Evolutionary conservation across 2,329 filamentous ascomycete genomes (phyloP).

Genomic region (Aspergillus fumigatiaffinis): DNA sequence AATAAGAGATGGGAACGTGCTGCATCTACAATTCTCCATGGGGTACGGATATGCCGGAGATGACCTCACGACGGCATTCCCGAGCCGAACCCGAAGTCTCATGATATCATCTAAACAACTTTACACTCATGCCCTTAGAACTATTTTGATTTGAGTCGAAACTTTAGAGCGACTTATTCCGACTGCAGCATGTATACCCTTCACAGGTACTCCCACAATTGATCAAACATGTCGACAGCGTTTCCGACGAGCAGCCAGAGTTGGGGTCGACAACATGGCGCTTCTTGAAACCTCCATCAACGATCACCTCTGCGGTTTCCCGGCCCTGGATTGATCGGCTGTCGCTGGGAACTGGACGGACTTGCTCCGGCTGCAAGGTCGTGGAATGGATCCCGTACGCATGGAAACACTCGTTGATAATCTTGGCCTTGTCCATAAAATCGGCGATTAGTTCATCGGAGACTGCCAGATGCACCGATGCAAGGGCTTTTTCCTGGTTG

Average conservation of each 20-base stretch:
- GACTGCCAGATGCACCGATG: constrained; percentile 65
- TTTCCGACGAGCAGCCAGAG: background rate
- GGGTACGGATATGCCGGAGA: too few species aligned
- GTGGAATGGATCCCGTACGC: constrained; percentile 67
- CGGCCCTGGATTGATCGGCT: background rate
- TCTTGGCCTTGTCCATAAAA: constrained; percentile 61
- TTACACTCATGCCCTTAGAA: too few species aligned
- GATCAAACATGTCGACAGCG: background rate
- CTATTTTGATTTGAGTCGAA: too few species aligned
- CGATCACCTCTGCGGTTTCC: too few species aligned
- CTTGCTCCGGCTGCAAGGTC: constrained; percentile 62
- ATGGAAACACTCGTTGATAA: constrained; percentile 63
- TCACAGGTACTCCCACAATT: background rate
- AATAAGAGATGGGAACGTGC: too few species aligned
- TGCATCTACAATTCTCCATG: too few species aligned
- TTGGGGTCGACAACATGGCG: background rate
- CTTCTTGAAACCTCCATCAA: background rate
- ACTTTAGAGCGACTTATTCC: background rate
- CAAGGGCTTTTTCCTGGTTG: constrained; percentile 63
- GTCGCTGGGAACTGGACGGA: background rate
- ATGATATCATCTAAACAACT: too few species aligned
- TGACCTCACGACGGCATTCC: too few species aligned
- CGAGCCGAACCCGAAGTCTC: too few species aligned
- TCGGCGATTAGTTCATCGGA: constrained; percentile 51
- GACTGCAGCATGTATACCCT: background rate